A percentile compares a stretch with the other conserved stretches of the same genome.
phyloP scores from a whole-genome alignment of 768 basidiomycete genomes.

The Pisolithus microcarpus region DNA sequence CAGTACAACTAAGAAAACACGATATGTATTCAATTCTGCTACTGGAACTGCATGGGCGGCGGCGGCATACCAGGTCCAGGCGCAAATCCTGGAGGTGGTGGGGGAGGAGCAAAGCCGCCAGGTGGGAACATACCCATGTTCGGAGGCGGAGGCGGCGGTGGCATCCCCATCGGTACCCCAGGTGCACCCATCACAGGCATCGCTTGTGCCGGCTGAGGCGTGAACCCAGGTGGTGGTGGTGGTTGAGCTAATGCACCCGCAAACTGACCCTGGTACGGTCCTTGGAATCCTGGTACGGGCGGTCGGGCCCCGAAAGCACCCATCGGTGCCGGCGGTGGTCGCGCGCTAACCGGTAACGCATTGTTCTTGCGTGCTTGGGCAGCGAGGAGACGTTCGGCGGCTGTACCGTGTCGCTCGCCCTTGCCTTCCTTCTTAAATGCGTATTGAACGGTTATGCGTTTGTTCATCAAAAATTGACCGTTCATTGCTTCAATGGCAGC shows the following conservation, averaged over 20 bases:
- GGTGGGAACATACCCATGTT: constrained; percentile 42
- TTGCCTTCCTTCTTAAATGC: constrained; percentile 99
- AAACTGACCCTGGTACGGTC: constrained; percentile 87
- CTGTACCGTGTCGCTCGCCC: constrained; percentile 94
- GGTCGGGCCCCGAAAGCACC: constrained; percentile 56
- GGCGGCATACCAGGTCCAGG: constrained; percentile 39
- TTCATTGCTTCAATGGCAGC: constrained; percentile 97
- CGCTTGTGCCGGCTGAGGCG: constrained; percentile 51
- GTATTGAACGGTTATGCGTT: constrained; percentile 94
- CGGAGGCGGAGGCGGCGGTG: constrained; percentile 28
- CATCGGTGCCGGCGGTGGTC: constrained; percentile 71
- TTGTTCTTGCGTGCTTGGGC: constrained; percentile 96
- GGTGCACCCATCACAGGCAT: constrained; percentile 32
- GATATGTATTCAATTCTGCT: too few relatives aligned
- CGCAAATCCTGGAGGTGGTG: constrained; percentile 55
- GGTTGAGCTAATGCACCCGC: constrained; percentile 81
- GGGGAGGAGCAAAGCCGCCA: constrained; percentile 52
- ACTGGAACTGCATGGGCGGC: constrained; percentile 27
- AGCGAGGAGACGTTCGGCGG: constrained; percentile 93
- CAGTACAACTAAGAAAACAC: neutral
- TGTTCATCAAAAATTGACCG: constrained; percentile 96
- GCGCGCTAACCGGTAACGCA: constrained; percentile 69
- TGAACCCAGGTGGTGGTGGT: constrained; percentile 75
- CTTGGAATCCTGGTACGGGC: constrained; percentile 64
- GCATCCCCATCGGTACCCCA: constrained; percentile 30